Conservation (phyloP, 345 rosid species). For the Raphanus raphanistrum region DNA sequence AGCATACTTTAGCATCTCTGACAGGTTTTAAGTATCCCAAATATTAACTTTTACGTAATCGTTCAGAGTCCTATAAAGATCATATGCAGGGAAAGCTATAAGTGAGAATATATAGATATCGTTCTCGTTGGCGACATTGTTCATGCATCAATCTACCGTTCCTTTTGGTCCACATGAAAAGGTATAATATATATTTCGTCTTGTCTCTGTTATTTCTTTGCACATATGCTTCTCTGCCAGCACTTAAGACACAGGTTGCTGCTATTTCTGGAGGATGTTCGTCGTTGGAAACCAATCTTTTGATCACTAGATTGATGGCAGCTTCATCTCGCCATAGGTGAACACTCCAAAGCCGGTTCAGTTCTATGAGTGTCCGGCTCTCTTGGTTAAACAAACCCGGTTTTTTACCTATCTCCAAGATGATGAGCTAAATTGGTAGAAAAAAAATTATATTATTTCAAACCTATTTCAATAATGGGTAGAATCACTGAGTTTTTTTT, state of each 20-base stretch:
- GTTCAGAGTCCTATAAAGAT: constrained; percentile 1
- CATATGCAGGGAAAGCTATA: constrained; percentile 31
- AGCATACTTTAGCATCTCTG: constrained; percentile 14
- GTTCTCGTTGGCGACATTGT: constrained; percentile 8
- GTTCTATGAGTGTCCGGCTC: neutral
- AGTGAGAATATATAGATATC: neutral
- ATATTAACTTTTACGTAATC: neutral
- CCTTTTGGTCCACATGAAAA: constrained; percentile 20
- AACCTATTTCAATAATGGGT: neutral
- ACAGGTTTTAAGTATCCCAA: constrained; percentile 12
- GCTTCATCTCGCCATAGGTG: constrained; percentile 11
- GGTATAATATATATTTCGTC: constrained; percentile 21
- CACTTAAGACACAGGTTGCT: constrained; percentile 12
- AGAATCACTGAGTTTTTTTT: neutral
- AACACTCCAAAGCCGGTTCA: neutral
- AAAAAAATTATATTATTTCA: neutral
- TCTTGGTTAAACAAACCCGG: neutral
- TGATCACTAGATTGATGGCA: constrained; percentile 12
- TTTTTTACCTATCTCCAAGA: neutral
- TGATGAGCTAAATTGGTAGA: neutral
- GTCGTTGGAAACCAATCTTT: neutral
- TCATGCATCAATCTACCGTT: constrained; percentile 2
- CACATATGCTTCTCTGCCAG: constrained; percentile 10
- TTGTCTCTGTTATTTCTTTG: constrained; percentile 5
- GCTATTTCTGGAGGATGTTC: constrained; percentile 5